phyloP scores from a whole-genome alignment of 257 asterid genomes.

The Gardenia jasminoides region DNA sequence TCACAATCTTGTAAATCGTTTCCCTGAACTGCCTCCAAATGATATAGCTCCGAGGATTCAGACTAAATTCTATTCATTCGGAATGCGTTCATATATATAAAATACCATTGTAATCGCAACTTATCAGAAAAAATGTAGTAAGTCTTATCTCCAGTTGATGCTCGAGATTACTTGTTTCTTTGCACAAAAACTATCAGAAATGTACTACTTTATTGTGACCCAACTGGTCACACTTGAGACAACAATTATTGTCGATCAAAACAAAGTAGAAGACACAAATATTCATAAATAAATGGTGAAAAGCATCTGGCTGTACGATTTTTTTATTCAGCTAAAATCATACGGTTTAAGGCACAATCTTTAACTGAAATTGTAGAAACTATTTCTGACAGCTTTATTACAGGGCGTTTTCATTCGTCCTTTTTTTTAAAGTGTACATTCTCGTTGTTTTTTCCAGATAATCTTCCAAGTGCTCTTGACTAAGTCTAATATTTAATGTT shows the following conservation, averaged over 20 bases:
- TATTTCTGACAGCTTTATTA: slow-evolving; percentile 66
- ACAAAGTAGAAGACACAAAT: slow-evolving; percentile 50
- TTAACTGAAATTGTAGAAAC: slow-evolving; percentile 69
- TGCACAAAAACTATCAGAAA: slow-evolving; percentile 85
- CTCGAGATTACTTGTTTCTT: slow-evolving; percentile 20
- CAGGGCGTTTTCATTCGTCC: slow-evolving; percentile 50
- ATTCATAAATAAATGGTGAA: slow-evolving; percentile 54
- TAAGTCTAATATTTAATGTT: not conserved
- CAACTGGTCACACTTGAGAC: slow-evolving; percentile 83
- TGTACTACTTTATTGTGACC: slow-evolving; percentile 87
- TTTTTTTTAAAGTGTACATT: not conserved
- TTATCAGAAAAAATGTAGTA: slow-evolving; percentile 6
- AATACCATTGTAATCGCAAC: not conserved
- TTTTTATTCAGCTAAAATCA: slow-evolving; percentile 74
- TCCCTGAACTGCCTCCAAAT: slow-evolving; percentile 72
- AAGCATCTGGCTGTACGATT: slow-evolving; percentile 87
- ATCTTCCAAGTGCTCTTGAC: not conserved
- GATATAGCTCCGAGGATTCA: slow-evolving; percentile 71
- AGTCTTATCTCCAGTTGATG: slow-evolving; percentile 9
- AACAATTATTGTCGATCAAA: slow-evolving; percentile 60
- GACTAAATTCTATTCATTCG: slow-evolving; percentile 92
- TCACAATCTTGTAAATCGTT: slow-evolving; percentile 78
- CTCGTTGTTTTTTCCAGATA: not conserved
- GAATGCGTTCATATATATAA: slow-evolving; percentile 94
- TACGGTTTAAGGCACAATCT: slow-evolving; percentile 58